Evolutionary conservation across 148 eudicot genomes (phyloP).

Genomic region (Nepenthes mirabilis): DNA sequence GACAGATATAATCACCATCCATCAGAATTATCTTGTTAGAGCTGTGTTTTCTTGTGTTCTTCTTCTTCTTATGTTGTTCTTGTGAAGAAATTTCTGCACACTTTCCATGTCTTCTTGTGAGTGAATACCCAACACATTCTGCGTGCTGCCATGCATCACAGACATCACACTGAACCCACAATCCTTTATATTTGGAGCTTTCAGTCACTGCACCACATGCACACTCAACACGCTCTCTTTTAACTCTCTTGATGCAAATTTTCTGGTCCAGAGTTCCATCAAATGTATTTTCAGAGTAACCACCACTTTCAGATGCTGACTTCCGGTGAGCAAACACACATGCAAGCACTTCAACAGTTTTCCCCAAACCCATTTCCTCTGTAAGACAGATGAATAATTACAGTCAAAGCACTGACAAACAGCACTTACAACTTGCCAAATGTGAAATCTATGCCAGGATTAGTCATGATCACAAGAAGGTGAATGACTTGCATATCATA

Average conservation of each 20-base stretch:
- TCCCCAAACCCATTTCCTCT: slow-evolving; percentile 99
- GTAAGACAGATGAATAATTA: slow-evolving; percentile 15
- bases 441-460: slow-evolving; percentile 2
- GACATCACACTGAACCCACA: slow-evolving; percentile 97
- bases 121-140: slow-evolving; percentile 70
- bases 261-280: slow-evolving; percentile 21
- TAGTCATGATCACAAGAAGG: not conserved
- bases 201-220: slow-evolving; percentile 85
- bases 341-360: slow-evolving; percentile 92
- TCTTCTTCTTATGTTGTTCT: slow-evolving; percentile 9
- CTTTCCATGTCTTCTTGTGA: slow-evolving; percentile 19
- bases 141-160: slow-evolving; percentile 99
- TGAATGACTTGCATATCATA: not conserved
- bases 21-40: slow-evolving; percentile 22
- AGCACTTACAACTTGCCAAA: not conserved
- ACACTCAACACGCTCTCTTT: slow-evolving; percentile 92
- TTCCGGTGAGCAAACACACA: slow-evolving; percentile 72
- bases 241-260: slow-evolving; percentile 45
- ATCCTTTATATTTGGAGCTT: slow-evolving; percentile 61
- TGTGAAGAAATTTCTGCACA: slow-evolving; percentile 13
- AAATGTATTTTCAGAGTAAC: slow-evolving; percentile 16
- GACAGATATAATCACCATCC: slow-evolving; percentile 57
- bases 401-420: slow-evolving; percentile 7
- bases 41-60: slow-evolving; percentile 28
- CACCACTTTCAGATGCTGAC: slow-evolving; percentile 34